Base-by-base conservation (phyloP, 2,329 filamentous ascomycete genomes). In the Fusarium dimerum region DNA sequence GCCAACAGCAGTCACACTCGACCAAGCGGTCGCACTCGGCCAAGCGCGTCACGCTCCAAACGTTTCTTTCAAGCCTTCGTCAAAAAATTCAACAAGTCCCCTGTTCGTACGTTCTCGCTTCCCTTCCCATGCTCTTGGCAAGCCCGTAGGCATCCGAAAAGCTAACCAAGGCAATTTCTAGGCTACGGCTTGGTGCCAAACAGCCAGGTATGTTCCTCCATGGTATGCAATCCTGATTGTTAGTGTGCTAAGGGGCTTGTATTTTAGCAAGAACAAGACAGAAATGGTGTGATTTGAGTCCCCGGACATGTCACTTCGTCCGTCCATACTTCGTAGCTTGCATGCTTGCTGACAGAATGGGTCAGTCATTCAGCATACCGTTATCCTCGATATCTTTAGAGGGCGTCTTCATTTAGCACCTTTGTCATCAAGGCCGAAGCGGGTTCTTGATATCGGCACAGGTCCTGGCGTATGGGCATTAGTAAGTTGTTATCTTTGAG, bases 241-340 rank as follows among this genome's bases (percentile, higher is more conserved):
- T 38, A 15, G 17, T 43, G 40, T 17, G 20, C 59, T 61, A 50
- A 61, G 45, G 42, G 49, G 30, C 38, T 48, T 49, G 43, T 1
- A 38, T 40, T 47, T 12, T 50, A 62, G 59, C 49, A 62, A 60
- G 59, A 62, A 51, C 54, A 57, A 62, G 59, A 62, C 50, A 50
- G 59, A 53, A 62, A 62, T 62, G 51, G 59, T 62, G 62, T 39
- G 30, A 26, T 16, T 42, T 29, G 36, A 42, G 36, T 34, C 50
- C 41, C 45, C n/a, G 40, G 20, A 45, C 40, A n/a, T 45, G 50
- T 42, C 26, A 18, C n/a, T 49, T n/a, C n/a, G n/a, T n/a, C 20
- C 15, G n/a, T 40, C 36, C 20, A 20, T 26, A 18, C 8, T 32
- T 9, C 17, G 29, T 40, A 44, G 38, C 47, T 20, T 51, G 13